Base-by-base conservation (phyloP, 2,329 filamentous ascomycete genomes). In the Colletotrichum ledebouriae region DNA sequence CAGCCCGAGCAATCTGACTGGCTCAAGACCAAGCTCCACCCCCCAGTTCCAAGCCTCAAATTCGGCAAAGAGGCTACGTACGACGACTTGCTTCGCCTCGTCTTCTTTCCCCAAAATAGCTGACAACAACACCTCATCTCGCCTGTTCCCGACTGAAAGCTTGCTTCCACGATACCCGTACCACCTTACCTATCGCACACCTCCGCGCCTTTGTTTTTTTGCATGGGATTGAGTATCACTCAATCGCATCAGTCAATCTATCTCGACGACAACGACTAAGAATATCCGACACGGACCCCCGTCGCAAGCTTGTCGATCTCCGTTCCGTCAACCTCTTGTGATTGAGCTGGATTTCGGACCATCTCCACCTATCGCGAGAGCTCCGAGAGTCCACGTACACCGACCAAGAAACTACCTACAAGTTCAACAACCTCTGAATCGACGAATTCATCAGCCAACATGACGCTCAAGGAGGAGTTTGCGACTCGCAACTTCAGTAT, bases 401-500 rank as follows among this genome's bases (percentile, higher is more conserved):
- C 63, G 52, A 66, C 61, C 57, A 53, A 63, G 22, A 67, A 39
- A 66, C 61, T 37, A 22, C n/a, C 20, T 44, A 63, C 41, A 52
- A 25, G 47, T 53, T 57, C 39, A 41, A 17, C 33, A 46, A n/a
- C 53, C 66, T 29, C 29, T 29, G 29, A 9, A 29, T 29, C 17
- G 59, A 61, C 53, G 25, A 58, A 70, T 58, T 65, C 67, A 74
- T 72, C 75, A 76, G 74, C 9, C 84, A 89, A 82, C 71, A 92
- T 92, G 89, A 87, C 89, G 78, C 85, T 92, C 82, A 87, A 87
- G 80, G 90, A 92, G 76, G 90, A 92, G 80, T 91, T 92, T 77
- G 86, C 86, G 78, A 90, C 89, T 70, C 85, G 90, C 76, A 92
- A 92, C 82, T 92, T 92, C 82, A 92, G 90, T 92, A 84, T 76